Percentiles rank a stretch among this genome's conserved stretches.
Conservation (phyloP, 75 land plant genomes). For the Pinus tabuliformis region DNA sequence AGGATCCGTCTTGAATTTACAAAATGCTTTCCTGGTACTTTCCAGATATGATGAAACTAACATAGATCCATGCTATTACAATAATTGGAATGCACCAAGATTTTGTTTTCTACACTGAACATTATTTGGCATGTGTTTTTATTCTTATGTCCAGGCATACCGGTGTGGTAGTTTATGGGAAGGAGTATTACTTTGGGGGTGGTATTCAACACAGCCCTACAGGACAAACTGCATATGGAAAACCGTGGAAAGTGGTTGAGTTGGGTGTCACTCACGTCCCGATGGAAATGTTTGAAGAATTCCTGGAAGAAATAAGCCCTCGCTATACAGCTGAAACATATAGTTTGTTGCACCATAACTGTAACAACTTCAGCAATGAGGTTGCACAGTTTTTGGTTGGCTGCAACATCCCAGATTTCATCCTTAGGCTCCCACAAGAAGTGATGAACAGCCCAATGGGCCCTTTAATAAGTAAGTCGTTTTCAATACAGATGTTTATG, state of each 20-base stretch:
- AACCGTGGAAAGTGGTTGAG: conserved; percentile 63
- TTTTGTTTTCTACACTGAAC: background rate
- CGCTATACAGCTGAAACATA: conserved; percentile 87
- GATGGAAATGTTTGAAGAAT: conserved; percentile 84
- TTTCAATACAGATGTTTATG: background rate
- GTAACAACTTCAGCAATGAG: conserved; percentile 96
- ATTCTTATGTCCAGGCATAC: conserved; percentile 69
- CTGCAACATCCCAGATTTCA: conserved; percentile 68
- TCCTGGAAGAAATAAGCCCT: conserved; percentile 74
- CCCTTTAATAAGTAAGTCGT: conserved; percentile 71
- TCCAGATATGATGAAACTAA: too few species aligned
- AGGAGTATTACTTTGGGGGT: conserved; percentile 87
- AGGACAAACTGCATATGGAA: conserved; percentile 82
- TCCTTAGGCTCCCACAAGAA: conserved; percentile 77
- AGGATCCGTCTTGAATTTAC: too few species aligned
- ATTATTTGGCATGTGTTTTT: background rate
- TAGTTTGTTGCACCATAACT: conserved; percentile 73
- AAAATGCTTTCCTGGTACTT: too few species aligned
- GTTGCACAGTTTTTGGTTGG: conserved; percentile 90
- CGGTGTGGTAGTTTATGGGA: conserved; percentile 87
- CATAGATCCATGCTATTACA: too few species aligned
- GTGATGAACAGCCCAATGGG: conserved; percentile 95
- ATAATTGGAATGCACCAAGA: too few species aligned
- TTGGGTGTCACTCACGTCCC: conserved; percentile 89
- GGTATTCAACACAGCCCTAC: conserved; percentile 64